phyloP scores from a whole-genome alignment of 441 rosid genomes.

The Rhodomyrtus psidioides region DNA sequence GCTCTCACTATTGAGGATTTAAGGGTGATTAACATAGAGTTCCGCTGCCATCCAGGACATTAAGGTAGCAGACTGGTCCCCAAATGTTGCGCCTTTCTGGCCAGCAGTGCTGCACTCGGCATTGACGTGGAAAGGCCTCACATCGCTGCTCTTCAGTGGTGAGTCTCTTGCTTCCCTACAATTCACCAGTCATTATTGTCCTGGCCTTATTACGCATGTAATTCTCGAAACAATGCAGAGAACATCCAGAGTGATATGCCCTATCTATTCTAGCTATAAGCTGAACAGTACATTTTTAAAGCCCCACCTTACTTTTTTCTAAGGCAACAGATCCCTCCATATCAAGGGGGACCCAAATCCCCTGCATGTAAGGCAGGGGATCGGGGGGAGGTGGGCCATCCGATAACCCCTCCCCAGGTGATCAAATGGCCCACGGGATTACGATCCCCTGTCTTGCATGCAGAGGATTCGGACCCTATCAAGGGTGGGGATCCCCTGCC shows the following conservation, averaged over 20 bases:
- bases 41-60: constrained; percentile 41
- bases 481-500: too few relatives aligned
- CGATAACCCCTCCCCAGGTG: too few relatives aligned
- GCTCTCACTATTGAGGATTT: not conserved
- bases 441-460: too few relatives aligned
- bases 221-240: not conserved
- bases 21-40: not conserved
- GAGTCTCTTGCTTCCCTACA: not conserved
- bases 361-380: too few relatives aligned
- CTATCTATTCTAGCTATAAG: not conserved
- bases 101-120: constrained; percentile 80
- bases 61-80: constrained; percentile 75
- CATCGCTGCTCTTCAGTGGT: constrained; percentile 65
- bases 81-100: constrained; percentile 85
- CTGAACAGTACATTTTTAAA: too few relatives aligned
- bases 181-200: not conserved
- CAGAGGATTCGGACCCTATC: too few relatives aligned
- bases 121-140: constrained; percentile 71
- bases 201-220: not conserved
- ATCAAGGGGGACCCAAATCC: too few relatives aligned
- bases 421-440: too few relatives aligned
- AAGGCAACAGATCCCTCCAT: too few relatives aligned
- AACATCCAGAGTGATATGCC: not conserved
- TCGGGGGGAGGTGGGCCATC: too few relatives aligned
- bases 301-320: too few relatives aligned